phyloP scores from a whole-genome alignment of 495 filamentous ascomycete species.

The Cairneyella variabilis region DNA sequence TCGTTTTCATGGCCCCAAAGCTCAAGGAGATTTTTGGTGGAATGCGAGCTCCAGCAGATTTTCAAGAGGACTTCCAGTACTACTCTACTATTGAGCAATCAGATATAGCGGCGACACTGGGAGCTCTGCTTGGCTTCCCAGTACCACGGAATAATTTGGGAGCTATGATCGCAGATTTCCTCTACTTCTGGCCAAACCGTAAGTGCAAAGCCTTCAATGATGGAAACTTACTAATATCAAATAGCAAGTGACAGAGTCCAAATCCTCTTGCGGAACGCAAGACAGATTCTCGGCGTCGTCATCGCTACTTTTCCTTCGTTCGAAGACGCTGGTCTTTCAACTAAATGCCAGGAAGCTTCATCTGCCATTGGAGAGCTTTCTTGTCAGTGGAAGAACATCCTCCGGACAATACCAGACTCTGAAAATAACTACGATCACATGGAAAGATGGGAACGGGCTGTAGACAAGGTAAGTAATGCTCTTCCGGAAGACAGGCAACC shows the following conservation, averaged over 20 bases:
- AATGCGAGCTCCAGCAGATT: conserved; percentile 40
- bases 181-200: conserved; percentile 66
- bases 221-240: conserved; percentile 12
- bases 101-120: conserved; percentile 88
- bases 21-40: conserved; percentile 52
- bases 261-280: conserved; percentile 69
- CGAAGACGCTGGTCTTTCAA: conserved; percentile 28
- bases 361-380: conserved; percentile 56
- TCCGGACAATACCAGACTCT: neutral
- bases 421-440: neutral
- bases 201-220: conserved; percentile 30
- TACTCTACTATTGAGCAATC: conserved; percentile 86
- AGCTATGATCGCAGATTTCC: conserved; percentile 75
- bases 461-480: conserved; percentile 19
- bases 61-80: conserved; percentile 64
- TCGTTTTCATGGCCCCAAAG: conserved; percentile 89
- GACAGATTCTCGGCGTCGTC: conserved; percentile 72
- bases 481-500: conserved; percentile 26
- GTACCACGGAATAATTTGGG: conserved; percentile 91
- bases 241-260: conserved; percentile 55
- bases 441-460: conserved; percentile 1
- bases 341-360: conserved; percentile 40
- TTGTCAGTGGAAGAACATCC: conserved; percentile 56
- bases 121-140: conserved; percentile 80
- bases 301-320: conserved; percentile 62